Evolutionary conservation across 2,329 filamentous ascomycete species (phyloP).

Genomic region (Alternaria consortialis): DNA sequence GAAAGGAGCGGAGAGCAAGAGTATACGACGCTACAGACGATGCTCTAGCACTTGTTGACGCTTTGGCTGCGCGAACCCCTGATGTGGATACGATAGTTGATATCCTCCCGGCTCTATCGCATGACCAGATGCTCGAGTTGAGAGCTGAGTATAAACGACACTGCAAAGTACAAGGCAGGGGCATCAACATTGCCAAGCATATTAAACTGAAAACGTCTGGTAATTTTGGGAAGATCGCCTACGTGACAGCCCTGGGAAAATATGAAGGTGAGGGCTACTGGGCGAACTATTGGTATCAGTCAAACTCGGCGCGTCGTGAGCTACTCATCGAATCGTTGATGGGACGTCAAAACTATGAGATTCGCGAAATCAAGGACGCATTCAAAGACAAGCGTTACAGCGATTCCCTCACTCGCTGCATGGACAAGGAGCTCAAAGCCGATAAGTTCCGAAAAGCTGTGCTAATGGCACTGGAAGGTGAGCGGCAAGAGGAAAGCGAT

Average conservation of each 20-base stretch:
- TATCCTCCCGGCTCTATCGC: slow-evolving; percentile 82
- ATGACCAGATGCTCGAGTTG: slow-evolving; percentile 87
- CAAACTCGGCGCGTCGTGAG: slow-evolving; percentile 82
- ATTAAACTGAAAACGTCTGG: slow-evolving; percentile 81
- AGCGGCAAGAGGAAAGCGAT: slow-evolving; percentile 82
- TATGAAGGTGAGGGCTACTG: slow-evolving; percentile 97
- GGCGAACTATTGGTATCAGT: slow-evolving; percentile 98
- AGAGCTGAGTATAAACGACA: slow-evolving; percentile 90
- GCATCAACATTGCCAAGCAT: slow-evolving; percentile 86
- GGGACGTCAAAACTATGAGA: slow-evolving; percentile 88
- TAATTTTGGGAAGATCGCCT: slow-evolving; percentile 88
- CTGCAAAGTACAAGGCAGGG: slow-evolving; percentile 82
- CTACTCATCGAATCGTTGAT: slow-evolving; percentile 92
- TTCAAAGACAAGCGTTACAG: slow-evolving; percentile 93
- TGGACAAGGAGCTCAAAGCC: slow-evolving; percentile 90
- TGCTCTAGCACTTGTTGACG: slow-evolving; percentile 77
- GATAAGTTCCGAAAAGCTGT: slow-evolving; percentile 96
- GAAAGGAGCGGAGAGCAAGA: slow-evolving; percentile 66
- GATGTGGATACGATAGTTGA: slow-evolving; percentile 78
- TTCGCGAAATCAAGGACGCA: slow-evolving; percentile 82
- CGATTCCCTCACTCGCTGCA: slow-evolving; percentile 82
- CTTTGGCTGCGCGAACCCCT: slow-evolving; percentile 70
- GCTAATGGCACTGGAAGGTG: slow-evolving; percentile 81
- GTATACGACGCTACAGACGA: slow-evolving; percentile 87
- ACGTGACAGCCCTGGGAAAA: slow-evolving; percentile 84